Evolutionary conservation across 768 basidiomycete species (phyloP).

Genomic region (Boletus tomentosulus): DNA sequence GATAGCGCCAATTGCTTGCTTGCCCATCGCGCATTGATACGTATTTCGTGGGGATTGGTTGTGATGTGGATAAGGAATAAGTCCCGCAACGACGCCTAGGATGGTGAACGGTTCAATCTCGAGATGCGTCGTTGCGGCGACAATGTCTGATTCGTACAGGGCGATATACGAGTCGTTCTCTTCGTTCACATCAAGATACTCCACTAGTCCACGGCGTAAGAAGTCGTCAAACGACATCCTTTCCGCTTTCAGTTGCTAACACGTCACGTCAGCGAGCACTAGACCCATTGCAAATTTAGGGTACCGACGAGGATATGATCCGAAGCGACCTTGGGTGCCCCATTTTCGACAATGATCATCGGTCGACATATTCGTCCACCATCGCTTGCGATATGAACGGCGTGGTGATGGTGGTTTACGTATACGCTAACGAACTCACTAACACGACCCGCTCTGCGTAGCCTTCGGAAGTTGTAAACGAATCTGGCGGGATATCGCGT

Average conservation of each 20-base stretch:
- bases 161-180: conserved; percentile 98
- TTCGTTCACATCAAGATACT: conserved; percentile 98
- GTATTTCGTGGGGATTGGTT: conserved; percentile 99
- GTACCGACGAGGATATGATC: conserved; percentile 69
- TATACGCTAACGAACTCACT: conserved; percentile 97
- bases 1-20: conserved; percentile 98
- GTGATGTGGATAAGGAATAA: conserved; percentile 99
- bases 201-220: conserved; percentile 85
- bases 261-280: conserved; percentile 5
- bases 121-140: conserved; percentile 81
- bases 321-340: conserved; percentile 66
- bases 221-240: conserved; percentile 90
- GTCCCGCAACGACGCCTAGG: conserved; percentile 94
- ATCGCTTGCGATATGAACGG: conserved; percentile 95
- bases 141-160: conserved; percentile 86
- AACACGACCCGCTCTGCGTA: conserved; percentile 85
- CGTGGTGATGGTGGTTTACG: conserved; percentile 91
- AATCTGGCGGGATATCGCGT: conserved; percentile 83
- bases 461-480: conserved; percentile 85
- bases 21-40: conserved; percentile 99
- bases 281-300: background rate
- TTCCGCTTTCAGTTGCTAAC: conserved; percentile 75
- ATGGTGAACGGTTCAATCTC: conserved; percentile 99
- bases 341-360: conserved; percentile 91
- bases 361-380: conserved; percentile 98